Conservation (phyloP, 257 asterid species). For the Capsicum rhomboideum region DNA sequence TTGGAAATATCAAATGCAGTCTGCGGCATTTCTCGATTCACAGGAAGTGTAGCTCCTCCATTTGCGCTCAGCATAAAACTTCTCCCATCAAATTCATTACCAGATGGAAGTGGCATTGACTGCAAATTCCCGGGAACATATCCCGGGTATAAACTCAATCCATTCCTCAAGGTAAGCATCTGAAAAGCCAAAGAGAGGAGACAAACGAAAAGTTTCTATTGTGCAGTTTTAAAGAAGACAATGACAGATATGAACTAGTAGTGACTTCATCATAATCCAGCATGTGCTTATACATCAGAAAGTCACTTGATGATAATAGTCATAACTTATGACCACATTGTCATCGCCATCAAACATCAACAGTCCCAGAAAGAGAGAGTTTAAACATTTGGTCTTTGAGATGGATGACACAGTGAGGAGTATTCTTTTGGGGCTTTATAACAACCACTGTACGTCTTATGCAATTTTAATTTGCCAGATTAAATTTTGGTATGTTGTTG, state of each 20-base stretch:
- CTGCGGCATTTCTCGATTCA: slow-evolving; percentile 40
- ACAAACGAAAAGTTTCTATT: background rate
- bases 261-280: background rate
- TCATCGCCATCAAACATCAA: background rate
- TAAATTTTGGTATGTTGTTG: background rate
- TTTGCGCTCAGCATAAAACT: slow-evolving; percentile 32
- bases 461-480: background rate
- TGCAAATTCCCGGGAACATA: slow-evolving; percentile 52
- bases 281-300: background rate
- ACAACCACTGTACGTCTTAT: background rate
- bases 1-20: slow-evolving; percentile 23
- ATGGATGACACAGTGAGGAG: background rate
- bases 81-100: slow-evolving; percentile 45
- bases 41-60: slow-evolving; percentile 30
- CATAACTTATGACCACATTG: background rate
- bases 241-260: background rate
- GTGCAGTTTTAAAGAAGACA: background rate
- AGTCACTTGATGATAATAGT: background rate
- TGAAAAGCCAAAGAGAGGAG: slow-evolving; percentile 21
- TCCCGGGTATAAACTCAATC: slow-evolving; percentile 62
- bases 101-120: slow-evolving; percentile 39
- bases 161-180: slow-evolving; percentile 92
- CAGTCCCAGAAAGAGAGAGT: background rate
- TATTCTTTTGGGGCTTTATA: background rate
- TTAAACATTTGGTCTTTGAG: background rate